These are phyloP conservation scores for Haplosporangium gracile DNA, from an alignment of 192 early-diverging fungal genomes.

Conservation along the genomic window DNA sequence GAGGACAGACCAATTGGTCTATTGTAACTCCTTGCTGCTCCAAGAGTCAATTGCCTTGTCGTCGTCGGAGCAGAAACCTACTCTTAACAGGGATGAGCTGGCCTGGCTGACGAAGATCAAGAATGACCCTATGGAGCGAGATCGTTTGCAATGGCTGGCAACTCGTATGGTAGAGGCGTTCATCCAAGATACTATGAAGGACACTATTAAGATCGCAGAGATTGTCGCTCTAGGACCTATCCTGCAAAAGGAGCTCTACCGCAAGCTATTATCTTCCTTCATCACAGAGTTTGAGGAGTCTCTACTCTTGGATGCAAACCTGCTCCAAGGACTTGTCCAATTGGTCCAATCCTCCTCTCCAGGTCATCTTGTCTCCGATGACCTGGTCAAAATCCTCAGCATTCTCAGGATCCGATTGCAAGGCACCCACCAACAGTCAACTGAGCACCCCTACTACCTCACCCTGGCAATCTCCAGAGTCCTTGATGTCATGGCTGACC, in stretches of 20 bases:
- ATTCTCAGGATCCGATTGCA: background rate
- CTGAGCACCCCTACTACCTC: background rate
- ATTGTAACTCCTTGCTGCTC: too few relatives aligned
- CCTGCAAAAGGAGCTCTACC: background rate
- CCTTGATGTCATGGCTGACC: slow-evolving; percentile 20
- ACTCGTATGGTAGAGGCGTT: background rate
- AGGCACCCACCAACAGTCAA: background rate
- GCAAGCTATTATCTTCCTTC: background rate
- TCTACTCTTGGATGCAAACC: background rate
- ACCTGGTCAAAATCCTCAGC: slow-evolving; percentile 12
- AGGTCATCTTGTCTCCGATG: background rate
- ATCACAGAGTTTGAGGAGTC: background rate
- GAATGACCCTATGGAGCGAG: background rate
- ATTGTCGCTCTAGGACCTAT: background rate
- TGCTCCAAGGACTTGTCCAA: background rate
- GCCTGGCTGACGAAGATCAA: background rate
- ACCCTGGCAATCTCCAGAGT: slow-evolving; percentile 8
- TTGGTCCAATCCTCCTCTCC: background rate
- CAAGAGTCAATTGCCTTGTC: too few relatives aligned
- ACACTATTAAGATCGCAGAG: background rate
- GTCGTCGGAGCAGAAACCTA: too few relatives aligned
- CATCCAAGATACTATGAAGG: background rate
- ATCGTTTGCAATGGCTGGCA: background rate
- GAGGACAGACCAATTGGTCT: too few relatives aligned
- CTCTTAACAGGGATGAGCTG: background rate